These are phyloP conservation scores for Starmerella floris DNA, from an alignment of 805 yeast species.

Conservation along the genomic window DNA sequence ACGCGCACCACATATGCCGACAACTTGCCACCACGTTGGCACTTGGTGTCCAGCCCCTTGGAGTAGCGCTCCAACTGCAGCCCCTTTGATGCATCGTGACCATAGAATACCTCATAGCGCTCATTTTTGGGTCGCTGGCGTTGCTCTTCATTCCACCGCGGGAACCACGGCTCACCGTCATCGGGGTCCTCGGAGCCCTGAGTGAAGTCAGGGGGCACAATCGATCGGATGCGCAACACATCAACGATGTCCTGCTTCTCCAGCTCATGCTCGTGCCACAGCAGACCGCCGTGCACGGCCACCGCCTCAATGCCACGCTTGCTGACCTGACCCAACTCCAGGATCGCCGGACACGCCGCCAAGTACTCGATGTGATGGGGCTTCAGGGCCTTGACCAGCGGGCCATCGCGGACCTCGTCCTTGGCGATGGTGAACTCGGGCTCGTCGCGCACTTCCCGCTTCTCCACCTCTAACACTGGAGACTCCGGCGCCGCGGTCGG, in stretches of 20 bases:
- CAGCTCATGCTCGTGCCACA: constrained; percentile 44
- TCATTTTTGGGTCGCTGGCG: constrained; percentile 20
- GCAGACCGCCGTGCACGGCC: constrained; percentile 74
- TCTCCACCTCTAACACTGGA: neutral
- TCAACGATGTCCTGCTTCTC: constrained; percentile 49
- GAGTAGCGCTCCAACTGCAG: constrained; percentile 50
- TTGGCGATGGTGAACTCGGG: neutral
- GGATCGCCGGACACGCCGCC: constrained; percentile 50
- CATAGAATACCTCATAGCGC: constrained; percentile 48
- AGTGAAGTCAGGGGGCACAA: constrained; percentile 51
- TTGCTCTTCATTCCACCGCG: constrained; percentile 40
- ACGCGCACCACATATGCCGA: constrained; percentile 43
- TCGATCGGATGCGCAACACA: constrained; percentile 54
- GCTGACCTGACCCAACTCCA: constrained; percentile 44
- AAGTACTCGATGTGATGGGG: constrained; percentile 51
- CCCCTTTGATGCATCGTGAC: constrained; percentile 79
- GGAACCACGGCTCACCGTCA: constrained; percentile 42
- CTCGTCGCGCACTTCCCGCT: neutral
- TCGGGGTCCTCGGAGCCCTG: constrained; percentile 38
- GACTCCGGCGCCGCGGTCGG: neutral
- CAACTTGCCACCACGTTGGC: constrained; percentile 61
- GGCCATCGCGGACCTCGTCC: constrained; percentile 24
- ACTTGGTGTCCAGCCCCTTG: constrained; percentile 71
- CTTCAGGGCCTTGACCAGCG: constrained; percentile 40
- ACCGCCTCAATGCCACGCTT: constrained; percentile 32